A percentile compares a stretch with the other conserved stretches of the same genome.
These are phyloP conservation scores for Fusarium tuaranense DNA, from an alignment of 2,329 filamentous ascomycete genomes.

Conservation along the genomic window DNA sequence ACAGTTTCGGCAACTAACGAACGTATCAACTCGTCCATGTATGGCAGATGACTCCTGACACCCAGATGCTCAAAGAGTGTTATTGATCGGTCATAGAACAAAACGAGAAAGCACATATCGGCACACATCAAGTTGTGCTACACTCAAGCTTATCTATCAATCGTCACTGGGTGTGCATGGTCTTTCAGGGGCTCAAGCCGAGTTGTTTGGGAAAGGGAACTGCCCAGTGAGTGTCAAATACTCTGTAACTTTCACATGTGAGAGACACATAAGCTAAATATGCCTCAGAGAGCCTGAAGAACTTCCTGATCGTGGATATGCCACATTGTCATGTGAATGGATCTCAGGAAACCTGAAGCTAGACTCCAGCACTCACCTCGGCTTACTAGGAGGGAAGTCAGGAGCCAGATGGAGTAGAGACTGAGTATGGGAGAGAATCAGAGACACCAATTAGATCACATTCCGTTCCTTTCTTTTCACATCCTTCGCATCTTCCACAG, in stretches of 20 bases:
- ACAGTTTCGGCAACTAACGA: background rate
- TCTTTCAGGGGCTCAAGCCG: background rate
- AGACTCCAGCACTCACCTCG: background rate
- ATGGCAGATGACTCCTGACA: background rate
- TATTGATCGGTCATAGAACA: background rate
- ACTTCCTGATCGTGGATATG: accelerated
- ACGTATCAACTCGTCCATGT: background rate
- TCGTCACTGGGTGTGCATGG: background rate
- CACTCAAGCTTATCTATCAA: background rate
- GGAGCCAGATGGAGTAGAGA: background rate
- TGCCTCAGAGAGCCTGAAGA: background rate
- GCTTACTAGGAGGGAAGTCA: background rate
- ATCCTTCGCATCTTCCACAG: background rate
- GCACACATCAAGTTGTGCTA: background rate
- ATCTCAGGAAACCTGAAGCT: background rate
- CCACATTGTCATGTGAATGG: background rate
- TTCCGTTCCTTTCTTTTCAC: background rate
- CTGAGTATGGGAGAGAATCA: background rate
- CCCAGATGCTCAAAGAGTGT: background rate
- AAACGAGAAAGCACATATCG: background rate
- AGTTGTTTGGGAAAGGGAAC: background rate
- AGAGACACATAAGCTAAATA: background rate
- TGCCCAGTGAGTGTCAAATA: background rate
- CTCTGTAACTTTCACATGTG: background rate
- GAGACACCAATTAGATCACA: background rate